Conservation (phyloP, 202 grass and related monocot species). For the Tripidium arundinaceum region DNA sequence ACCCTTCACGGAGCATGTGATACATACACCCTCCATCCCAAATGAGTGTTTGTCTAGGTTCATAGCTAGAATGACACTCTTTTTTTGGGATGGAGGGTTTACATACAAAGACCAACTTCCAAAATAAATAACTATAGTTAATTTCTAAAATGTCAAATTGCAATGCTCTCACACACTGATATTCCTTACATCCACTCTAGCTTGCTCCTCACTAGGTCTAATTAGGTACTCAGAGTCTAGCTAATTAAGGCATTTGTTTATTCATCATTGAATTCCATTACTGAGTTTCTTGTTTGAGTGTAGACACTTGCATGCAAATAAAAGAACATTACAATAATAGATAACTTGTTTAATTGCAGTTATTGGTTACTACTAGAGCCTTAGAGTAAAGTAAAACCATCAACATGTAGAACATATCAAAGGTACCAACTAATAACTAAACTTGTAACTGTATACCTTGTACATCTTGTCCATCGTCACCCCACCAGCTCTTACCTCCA, state of each 20-base stretch:
- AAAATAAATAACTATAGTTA: background rate
- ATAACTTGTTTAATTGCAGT: too few species aligned
- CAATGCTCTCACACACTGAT: background rate
- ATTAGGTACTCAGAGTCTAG: background rate
- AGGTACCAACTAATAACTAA: background rate
- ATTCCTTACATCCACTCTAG: too few species aligned
- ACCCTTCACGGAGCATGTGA: background rate
- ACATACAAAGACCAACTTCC: background rate
- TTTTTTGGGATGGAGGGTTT: too few species aligned
- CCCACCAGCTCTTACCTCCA: constrained; percentile 38
- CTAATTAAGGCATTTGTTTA: background rate
- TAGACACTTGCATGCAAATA: background rate
- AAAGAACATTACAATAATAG: background rate
- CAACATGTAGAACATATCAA: background rate
- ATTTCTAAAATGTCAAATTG: background rate
- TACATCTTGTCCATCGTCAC: constrained; percentile 45
- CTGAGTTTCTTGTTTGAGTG: too few species aligned
- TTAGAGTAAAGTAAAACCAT: background rate
- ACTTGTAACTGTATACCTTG: constrained; percentile 25
- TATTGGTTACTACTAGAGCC: background rate
- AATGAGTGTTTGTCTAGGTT: too few species aligned
- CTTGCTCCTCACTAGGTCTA: too few species aligned
- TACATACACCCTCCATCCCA: background rate
- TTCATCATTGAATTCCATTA: background rate
- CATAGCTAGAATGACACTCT: too few species aligned